A percentile compares a stretch with the other conserved stretches of the same genome.
Evolutionary conservation across 2,329 filamentous ascomycete genomes (phyloP).

Genomic region (Aspergillus puulaauensis): DNA sequence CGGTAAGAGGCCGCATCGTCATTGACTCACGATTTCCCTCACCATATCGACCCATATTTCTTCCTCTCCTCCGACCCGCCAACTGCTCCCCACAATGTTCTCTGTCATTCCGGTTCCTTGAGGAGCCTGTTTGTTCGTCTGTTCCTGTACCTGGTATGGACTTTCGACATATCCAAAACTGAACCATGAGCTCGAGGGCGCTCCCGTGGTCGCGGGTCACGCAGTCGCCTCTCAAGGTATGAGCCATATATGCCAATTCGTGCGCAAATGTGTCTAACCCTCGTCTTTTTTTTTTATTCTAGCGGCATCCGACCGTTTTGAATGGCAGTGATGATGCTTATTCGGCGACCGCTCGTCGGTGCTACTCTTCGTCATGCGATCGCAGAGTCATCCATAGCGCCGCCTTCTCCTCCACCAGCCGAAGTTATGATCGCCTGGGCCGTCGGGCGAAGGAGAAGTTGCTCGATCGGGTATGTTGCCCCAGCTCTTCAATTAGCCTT

Average conservation of each 20-base stretch:
- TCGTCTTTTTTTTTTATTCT: background rate
- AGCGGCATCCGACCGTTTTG: slow-evolving; percentile 22
- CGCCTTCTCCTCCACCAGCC: slow-evolving; percentile 31
- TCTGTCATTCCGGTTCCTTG: slow-evolving; percentile 5
- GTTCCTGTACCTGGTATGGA: slow-evolving; percentile 14
- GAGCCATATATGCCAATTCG: background rate
- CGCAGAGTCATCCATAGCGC: slow-evolving; percentile 26
- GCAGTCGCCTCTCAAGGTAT: slow-evolving; percentile 31
- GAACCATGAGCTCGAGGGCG: slow-evolving; percentile 37
- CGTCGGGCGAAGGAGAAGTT: slow-evolving; percentile 45
- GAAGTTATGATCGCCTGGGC: slow-evolving; percentile 32
- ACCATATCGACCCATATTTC: slow-evolving; percentile 16
- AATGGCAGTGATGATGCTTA: slow-evolving; percentile 13
- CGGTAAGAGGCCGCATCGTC: slow-evolving; percentile 16
- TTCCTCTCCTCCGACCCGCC: slow-evolving; percentile 6
- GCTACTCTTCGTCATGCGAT: slow-evolving; percentile 18
- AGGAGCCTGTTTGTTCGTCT: slow-evolving; percentile 11
- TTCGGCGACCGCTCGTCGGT: slow-evolving; percentile 10
- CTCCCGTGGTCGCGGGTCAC: slow-evolving; percentile 32
- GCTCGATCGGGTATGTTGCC: slow-evolving; percentile 38
- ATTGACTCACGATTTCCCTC: slow-evolving; percentile 13
- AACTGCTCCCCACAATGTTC: slow-evolving; percentile 11
- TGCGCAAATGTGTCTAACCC: background rate
- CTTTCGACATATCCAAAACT: slow-evolving; percentile 9
- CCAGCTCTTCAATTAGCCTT: background rate